Evolutionary conservation across 805 yeast genomes (phyloP).

Genomic region (Teunomyces panamensis): DNA sequence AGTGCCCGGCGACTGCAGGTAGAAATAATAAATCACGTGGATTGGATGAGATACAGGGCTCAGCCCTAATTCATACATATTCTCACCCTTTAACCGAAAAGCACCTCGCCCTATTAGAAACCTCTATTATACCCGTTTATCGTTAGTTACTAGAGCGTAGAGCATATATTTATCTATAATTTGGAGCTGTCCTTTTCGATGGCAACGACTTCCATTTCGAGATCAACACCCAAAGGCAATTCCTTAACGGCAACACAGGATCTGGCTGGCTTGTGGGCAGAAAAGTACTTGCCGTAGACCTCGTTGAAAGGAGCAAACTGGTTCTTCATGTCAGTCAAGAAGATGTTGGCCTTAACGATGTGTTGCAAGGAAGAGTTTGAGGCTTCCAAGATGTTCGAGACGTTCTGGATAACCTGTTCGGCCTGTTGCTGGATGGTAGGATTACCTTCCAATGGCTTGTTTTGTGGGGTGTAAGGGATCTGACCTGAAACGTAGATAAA

Average conservation of each 20-base stretch:
- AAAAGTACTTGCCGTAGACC: constrained; percentile 78
- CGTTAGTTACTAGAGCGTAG: no score
- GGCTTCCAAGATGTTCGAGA: constrained; percentile 71
- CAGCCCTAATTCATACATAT: background rate
- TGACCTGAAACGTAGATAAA: constrained; percentile 93
- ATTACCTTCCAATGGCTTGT: constrained; percentile 70
- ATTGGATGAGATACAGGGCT: background rate
- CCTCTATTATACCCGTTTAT: no score
- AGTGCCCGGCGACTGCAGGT: background rate
- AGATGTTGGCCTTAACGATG: constrained; percentile 84
- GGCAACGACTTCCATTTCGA: constrained; percentile 93
- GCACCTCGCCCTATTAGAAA: background rate
- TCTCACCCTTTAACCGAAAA: background rate
- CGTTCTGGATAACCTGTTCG: constrained; percentile 69
- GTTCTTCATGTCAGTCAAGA: constrained; percentile 80
- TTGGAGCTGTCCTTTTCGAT: constrained; percentile 49
- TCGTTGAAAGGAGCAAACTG: constrained; percentile 82
- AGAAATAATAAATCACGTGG: background rate
- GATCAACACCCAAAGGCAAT: constrained; percentile 82
- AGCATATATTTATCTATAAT: constrained; percentile 18
- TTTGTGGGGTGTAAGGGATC: constrained; percentile 83
- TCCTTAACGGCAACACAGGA: constrained; percentile 94
- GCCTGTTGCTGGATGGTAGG: constrained; percentile 70
- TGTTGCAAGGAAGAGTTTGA: constrained; percentile 81
- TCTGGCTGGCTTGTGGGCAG: constrained; percentile 87